Conservation (phyloP, 73 alveolate species). For the Paraurostyla sp. region DNA sequence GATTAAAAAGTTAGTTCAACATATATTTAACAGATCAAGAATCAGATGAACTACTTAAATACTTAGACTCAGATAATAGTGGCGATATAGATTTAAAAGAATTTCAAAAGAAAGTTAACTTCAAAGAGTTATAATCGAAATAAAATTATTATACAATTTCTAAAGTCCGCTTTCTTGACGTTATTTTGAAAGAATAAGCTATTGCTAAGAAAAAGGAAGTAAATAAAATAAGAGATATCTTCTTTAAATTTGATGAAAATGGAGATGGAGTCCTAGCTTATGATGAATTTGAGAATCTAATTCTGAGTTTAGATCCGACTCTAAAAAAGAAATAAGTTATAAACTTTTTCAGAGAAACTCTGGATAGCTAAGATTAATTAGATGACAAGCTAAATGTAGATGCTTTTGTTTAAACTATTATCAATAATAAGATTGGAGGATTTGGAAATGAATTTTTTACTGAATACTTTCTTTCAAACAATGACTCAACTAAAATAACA, state of each 20-base stretch:
- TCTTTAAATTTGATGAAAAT: slow-evolving; percentile 65
- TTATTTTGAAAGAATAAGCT: background rate
- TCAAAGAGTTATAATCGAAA: slow-evolving; percentile 16
- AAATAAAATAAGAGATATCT: background rate
- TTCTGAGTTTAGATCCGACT: slow-evolving; percentile 21
- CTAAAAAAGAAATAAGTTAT: slow-evolving; percentile 43
- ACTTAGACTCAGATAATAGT: slow-evolving; percentile 38
- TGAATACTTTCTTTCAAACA: slow-evolving; percentile 20
- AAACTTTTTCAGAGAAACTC: slow-evolving; percentile 62
- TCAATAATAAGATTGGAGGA: slow-evolving; percentile 32
- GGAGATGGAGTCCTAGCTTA: slow-evolving; percentile 73
- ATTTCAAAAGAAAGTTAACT: slow-evolving; percentile 32
- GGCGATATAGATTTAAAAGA: slow-evolving; percentile 54
- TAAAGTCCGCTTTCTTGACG: background rate
- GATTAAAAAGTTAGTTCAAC: background rate
- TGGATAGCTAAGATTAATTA: slow-evolving; percentile 30
- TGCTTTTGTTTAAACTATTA: background rate
- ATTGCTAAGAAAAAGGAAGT: background rate
- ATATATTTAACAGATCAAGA: slow-evolving; percentile 29
- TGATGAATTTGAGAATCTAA: slow-evolving; percentile 56
- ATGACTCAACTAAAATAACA: too few relatives aligned
- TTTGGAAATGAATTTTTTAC: slow-evolving; percentile 39
- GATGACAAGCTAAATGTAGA: slow-evolving; percentile 50
- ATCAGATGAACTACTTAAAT: slow-evolving; percentile 1
- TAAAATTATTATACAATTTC: slow-evolving; percentile 1